Base-by-base conservation (phyloP, 208 protist species). In the Trypanosoma congolense region DNA sequence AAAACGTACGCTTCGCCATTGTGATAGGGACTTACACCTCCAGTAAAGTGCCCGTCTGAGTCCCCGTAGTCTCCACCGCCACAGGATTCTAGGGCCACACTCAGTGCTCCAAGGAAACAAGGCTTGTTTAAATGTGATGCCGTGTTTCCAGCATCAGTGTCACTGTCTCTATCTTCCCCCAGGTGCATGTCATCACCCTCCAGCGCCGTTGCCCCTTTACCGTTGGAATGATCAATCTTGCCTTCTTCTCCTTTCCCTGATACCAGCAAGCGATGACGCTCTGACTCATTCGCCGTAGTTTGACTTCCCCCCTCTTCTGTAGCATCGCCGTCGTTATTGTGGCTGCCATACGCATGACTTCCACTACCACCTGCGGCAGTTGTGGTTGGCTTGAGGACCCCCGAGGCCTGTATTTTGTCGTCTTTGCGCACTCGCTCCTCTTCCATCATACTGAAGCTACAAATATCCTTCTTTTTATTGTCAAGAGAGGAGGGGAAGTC, bases 61-160 rank as follows among this genome's bases (percentile, higher is more conserved):
- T n/a, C n/a, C n/a, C n/a, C n/a, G n/a, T n/a, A 12, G 9, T 38
- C 33, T 12, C 6, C 56, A 45, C n/a, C 28, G 14, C 29, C 25
- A 28, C 55, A 61, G 4, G 38, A 18, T 9, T 69, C 62, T 35
- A 69, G 52, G 1, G 62, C 52, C 4, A 57, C 30, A 26, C 62
- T 52, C 4, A 69, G 3, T 10, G 62, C 62, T 19, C 62, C 62
- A 43, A 69, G 38, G n/a, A 69, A 69, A 46, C 50, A 69, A 26
- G 62, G 62, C 38, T 12, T 5, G 0, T 29, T 4, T 10, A 25
- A 30, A 3, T 21, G 45, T 8, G 35, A 18, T 12, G 12, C 9
- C 0, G 14, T 25, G 10, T 1, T 18, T 24, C 38, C n/a, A 38
- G 36, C 3, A 2, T 48, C 40, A 58, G 26, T 31, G 19, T 18